Conservation (phyloP, 768 basidiomycete genomes). For the Tylopilus sp. region DNA sequence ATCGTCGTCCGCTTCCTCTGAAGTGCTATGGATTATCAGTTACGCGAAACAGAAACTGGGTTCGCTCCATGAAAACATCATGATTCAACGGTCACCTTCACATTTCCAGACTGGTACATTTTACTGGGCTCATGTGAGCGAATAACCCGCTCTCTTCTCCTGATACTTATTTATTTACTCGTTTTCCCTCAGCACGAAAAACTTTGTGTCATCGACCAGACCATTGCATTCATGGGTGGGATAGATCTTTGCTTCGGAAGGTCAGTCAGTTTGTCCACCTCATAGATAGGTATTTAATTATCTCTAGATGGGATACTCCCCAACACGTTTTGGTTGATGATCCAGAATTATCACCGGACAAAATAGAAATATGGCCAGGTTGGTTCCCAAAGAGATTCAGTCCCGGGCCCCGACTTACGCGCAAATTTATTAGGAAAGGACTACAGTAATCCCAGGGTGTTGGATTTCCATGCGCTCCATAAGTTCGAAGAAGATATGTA, state of each 20-base stretch:
- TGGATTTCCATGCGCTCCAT: constrained; percentile 80
- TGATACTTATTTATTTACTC: not conserved
- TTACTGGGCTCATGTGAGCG: constrained; percentile 94
- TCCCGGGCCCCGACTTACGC: not conserved
- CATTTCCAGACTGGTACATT: constrained; percentile 97
- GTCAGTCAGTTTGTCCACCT: constrained; percentile 29
- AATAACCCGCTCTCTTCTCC: not conserved
- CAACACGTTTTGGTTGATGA: constrained; percentile 92
- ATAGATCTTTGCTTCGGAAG: constrained; percentile 92
- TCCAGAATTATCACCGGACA: constrained; percentile 54
- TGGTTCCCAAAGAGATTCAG: constrained; percentile 3
- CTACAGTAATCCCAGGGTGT: constrained; percentile 85
- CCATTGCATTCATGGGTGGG: constrained; percentile 98
- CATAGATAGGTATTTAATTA: not conserved
- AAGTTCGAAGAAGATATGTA: constrained; percentile 97
- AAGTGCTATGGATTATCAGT: constrained; percentile 37
- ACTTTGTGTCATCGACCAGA: constrained; percentile 93
- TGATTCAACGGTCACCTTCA: constrained; percentile 95
- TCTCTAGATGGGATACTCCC: constrained; percentile 86
- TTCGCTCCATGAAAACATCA: constrained; percentile 84
- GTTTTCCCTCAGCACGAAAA: constrained; percentile 86
- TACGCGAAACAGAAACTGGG: constrained; percentile 85
- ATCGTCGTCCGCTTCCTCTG: constrained; percentile 3
- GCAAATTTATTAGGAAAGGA: constrained; percentile 72
- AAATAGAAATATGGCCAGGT: constrained; percentile 86